Evolutionary conservation across 2,329 filamentous ascomycete genomes (phyloP).

Genomic region (Hymenoscyphus repandus): DNA sequence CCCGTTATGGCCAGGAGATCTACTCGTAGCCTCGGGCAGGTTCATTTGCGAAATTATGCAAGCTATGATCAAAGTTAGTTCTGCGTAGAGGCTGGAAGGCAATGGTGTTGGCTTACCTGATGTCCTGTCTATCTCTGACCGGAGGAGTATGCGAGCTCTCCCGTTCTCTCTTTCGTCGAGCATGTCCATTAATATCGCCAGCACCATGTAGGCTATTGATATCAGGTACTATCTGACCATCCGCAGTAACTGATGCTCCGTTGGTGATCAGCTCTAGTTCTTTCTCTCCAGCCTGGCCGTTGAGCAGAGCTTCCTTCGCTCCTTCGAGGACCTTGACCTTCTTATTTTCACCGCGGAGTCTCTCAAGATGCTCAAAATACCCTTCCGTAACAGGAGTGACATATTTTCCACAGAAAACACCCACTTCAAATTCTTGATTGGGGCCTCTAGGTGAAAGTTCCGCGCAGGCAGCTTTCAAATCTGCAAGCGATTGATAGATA

Average conservation of each 20-base stretch:
- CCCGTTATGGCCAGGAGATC: not conserved
- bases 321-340: conserved; percentile 62
- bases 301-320: conserved; percentile 59
- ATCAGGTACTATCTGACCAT: conserved; percentile 50
- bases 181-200: conserved; percentile 20
- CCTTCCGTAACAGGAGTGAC: conserved; percentile 71
- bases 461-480: conserved; percentile 74
- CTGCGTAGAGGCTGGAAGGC: not conserved
- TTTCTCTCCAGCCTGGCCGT: conserved; percentile 53
- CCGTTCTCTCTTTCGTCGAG: conserved; percentile 26
- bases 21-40: conserved; percentile 25
- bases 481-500: conserved; percentile 70
- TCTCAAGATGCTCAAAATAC: conserved; percentile 79
- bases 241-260: conserved; percentile 50
- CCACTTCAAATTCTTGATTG: conserved; percentile 72
- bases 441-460: conserved; percentile 59
- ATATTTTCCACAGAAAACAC: conserved; percentile 87
- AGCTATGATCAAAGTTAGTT: conserved; percentile 15
- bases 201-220: conserved; percentile 11
- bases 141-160: conserved; percentile 25
- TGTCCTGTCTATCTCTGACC: conserved; percentile 32
- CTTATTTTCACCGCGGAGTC: conserved; percentile 63
- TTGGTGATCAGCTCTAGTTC: conserved; percentile 59
- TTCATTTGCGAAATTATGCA: conserved; percentile 29
- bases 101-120: conserved; percentile 24